These are phyloP conservation scores for Ceratobasidium sp. DNA, from an alignment of 1,284 basidiomycete species.

Conservation along the genomic window DNA sequence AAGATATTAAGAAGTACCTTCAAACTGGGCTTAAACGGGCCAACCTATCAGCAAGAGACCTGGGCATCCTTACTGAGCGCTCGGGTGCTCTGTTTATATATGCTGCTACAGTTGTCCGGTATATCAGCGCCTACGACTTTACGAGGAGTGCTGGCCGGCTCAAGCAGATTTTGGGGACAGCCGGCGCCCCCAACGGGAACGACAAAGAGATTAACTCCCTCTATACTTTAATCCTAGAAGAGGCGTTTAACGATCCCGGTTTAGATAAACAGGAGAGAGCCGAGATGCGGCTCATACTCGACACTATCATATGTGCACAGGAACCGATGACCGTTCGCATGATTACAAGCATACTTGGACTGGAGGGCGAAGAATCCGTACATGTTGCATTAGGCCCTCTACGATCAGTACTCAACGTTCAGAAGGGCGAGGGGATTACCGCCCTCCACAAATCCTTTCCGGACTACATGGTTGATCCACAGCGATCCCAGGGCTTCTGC, in stretches of 20 bases:
- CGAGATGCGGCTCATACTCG: not conserved
- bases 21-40: not conserved
- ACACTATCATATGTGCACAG: slow-evolving; percentile 18
- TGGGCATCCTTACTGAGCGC: not conserved
- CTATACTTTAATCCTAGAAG: not conserved
- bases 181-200: not conserved
- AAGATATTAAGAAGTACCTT: slow-evolving; percentile 40
- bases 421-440: not conserved
- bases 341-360: not conserved
- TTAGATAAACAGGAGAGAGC: not conserved
- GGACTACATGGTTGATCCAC: slow-evolving; percentile 3
- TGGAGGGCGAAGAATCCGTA: not conserved
- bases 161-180: not conserved
- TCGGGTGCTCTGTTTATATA: slow-evolving; percentile 23
- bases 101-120: slow-evolving; percentile 21
- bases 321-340: not conserved
- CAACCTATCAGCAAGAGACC: not conserved
- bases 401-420: not conserved
- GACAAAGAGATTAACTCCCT: not conserved
- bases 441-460: slow-evolving; percentile 25
- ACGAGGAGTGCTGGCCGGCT: not conserved
- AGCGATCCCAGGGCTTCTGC: not conserved
- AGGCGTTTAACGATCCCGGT: not conserved
- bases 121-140: not conserved
- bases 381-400: not conserved